Evolutionary conservation across 495 filamentous ascomycete genomes (phyloP).

Genomic region (Sphaerosporella brunnea): DNA sequence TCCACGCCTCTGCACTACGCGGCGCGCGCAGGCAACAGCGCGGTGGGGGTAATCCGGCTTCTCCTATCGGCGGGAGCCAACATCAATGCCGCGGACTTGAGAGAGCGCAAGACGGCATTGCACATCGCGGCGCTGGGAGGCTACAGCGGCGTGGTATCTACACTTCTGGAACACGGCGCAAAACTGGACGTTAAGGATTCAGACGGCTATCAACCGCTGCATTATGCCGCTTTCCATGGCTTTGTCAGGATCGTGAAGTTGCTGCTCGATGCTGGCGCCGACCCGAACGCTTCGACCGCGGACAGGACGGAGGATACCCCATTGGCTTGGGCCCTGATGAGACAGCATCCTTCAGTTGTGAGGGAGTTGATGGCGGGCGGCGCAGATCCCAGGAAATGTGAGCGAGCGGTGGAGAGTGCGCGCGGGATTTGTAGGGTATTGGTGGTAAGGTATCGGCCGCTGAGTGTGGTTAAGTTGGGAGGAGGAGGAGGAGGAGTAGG

Average conservation of each 20-base stretch:
- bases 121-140: background rate
- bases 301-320: background rate
- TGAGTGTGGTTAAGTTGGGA: too few species aligned
- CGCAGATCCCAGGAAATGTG: background rate
- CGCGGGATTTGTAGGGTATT: background rate
- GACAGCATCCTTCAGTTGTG: background rate
- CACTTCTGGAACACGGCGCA: background rate
- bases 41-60: background rate
- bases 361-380: background rate
- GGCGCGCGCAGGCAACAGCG: background rate
- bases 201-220: background rate
- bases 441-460: background rate
- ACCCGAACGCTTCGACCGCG: background rate
- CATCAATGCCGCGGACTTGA: background rate
- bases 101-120: background rate
- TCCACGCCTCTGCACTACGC: background rate
- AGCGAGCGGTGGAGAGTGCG: background rate
- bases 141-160: background rate
- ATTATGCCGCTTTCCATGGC: background rate
- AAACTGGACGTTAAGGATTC: background rate
- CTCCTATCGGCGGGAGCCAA: background rate
- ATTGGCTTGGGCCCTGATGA: background rate
- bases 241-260: background rate
- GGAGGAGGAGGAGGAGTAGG: too few species aligned
- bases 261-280: too few species aligned